phyloP scores from a whole-genome alignment of 257 asterid species.

The Misopates orontium region DNA sequence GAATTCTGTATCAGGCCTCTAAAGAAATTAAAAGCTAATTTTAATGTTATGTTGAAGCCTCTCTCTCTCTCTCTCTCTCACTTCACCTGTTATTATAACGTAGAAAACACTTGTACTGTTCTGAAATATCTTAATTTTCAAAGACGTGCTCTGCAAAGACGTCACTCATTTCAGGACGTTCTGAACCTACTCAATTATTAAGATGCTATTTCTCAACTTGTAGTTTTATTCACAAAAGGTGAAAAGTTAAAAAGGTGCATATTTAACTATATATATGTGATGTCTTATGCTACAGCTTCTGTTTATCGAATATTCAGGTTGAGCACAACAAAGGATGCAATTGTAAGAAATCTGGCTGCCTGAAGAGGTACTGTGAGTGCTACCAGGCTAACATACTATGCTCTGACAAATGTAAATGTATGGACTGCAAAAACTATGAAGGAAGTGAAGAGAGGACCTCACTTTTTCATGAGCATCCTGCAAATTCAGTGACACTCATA shows the following conservation, averaged over 20 bases:
- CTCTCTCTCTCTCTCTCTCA: background rate
- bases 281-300: background rate
- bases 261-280: too few species aligned
- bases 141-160: background rate
- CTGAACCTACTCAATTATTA: background rate
- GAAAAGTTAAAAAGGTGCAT: background rate
- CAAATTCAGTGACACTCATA: slow-evolving; percentile 31
- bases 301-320: slow-evolving; percentile 41
- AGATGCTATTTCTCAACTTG: background rate
- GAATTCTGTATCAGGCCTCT: background rate
- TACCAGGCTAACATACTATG: slow-evolving; percentile 71
- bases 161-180: background rate
- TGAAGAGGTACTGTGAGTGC: slow-evolving; percentile 84
- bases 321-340: slow-evolving; percentile 75
- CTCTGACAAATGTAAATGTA: slow-evolving; percentile 76
- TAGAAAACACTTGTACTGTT: too few species aligned
- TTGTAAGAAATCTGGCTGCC: slow-evolving; percentile 74
- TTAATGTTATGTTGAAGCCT: background rate
- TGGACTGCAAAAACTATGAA: slow-evolving; percentile 69
- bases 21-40: background rate
- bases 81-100: too few species aligned
- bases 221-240: background rate
- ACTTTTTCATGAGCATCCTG: slow-evolving; percentile 41
- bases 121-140: too few species aligned
- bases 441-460: slow-evolving; percentile 62